Evolutionary conservation across 805 yeast genomes (phyloP), one percentile per base, ranked within the genome.

Genomic region (Candida succiphila): DNA sequence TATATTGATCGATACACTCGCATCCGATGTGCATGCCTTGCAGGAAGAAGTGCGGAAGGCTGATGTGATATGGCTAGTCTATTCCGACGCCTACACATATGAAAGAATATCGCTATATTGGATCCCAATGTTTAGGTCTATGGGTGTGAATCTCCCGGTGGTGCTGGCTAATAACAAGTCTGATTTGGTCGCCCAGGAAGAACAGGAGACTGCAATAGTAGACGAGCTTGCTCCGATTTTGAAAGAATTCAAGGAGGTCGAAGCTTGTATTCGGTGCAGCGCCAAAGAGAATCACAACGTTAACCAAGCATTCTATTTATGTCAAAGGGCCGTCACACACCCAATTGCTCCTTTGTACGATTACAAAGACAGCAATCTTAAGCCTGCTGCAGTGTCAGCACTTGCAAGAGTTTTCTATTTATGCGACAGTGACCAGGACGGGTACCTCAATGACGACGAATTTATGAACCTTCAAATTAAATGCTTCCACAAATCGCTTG

Each of bases 131-230:
- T 80, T 92, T 47, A 67, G 99, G 40, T 84, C 95, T 1, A 66
- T 86, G 69, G 99, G 98, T 3, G 86, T 89, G 37, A 92, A 92
- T 49, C 56, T 89, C 12, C 98, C 99, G 0, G 78, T 92, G n/a
- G 85, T 92, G 1, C 60, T 92, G 3, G 81, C 94, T 56, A 87
- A 88, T 35, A 92, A 87, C 55, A 87, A 47, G 25, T 38, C 42
- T 34, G 44, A 48, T 49, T 22, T 46, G 2, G 42, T 42, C 36
- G 38, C 49, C 1, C 54, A 63, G 0, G 46, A 60, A 13, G 73
- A 70, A 30, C 59, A 71, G 1, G 72, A 69, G 24, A 56, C 63
- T 7, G 51, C 62, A 1, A 65, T 75, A 27, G 68, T 74, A 25
- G 95, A 87, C 31, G 96, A 92, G 47, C 79, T 88, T 58, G 67